Evolutionary conservation across 805 yeast species (phyloP), one percentile per base, ranked within the genome.

Genomic region (Zygoascus ofunaensis): DNA sequence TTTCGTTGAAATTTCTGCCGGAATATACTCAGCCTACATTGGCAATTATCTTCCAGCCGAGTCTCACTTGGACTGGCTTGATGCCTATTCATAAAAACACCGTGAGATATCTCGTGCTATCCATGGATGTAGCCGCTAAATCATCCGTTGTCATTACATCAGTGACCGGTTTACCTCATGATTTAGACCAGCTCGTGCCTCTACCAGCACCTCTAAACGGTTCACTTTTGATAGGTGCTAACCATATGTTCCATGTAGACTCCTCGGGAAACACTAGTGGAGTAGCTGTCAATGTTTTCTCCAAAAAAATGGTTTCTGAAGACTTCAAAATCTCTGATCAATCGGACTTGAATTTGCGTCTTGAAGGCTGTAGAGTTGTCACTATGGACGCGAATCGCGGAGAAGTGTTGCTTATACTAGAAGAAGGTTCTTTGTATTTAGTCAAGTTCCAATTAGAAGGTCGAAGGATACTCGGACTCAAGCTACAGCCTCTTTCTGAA

Each of bases 11-110:
- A 40, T 89, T 84, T 58, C 61, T 90, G 34, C 63, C 78, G 55
- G 80, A 80, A 45, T 90, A 86, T 57, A 67, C 82, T 51, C 92
- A 82, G 47, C 94, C 97, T 0, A 89, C 97, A 0, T 52, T 87
- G 18, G 90, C 82, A 0, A 70, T 87, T 3, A 58, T 87, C 22
- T 75, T 66, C 49, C 73, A 78, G 43, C 76, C 77, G 26, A 65
- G 63, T 15, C 69, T 73, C 17, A 77, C 87, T 0, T 86, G 96
- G 95, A 79, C 94, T 0, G 95, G 95, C 0, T 71, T 75, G 43
- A 62, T 82, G 28, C 71, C 80, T 2, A 64, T 71, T 41, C 66
- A 63, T 4, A 80, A 77, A 55, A 94, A 86, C 55, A 81, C 77
- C 15, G 67, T 77, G 24, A 69, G 71, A 36, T 74, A 78, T 47